These are phyloP conservation scores for Alectoria sarmentosa DNA, from an alignment of 495 filamentous ascomycete genomes.

Conservation along the genomic window DNA sequence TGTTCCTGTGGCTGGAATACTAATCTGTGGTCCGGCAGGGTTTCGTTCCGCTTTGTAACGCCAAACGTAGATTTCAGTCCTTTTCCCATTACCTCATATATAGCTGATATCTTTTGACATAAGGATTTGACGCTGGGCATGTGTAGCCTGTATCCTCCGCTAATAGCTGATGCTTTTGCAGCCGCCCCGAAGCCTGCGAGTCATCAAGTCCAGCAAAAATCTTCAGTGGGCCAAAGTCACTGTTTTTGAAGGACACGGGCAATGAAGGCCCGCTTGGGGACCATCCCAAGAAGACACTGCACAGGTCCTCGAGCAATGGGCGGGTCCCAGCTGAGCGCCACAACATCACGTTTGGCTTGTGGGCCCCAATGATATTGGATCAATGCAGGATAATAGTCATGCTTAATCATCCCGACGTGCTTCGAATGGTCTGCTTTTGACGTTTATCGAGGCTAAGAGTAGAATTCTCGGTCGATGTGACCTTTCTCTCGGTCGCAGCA, in stretches of 20 bases:
- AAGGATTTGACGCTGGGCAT: neutral
- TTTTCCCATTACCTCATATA: neutral
- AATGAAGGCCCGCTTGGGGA: neutral
- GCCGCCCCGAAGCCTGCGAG: neutral
- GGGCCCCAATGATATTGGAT: too few species aligned
- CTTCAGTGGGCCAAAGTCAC: neutral
- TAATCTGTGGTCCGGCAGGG: too few species aligned
- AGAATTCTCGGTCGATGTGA: too few species aligned
- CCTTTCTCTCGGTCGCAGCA: too few species aligned
- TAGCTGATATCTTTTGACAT: neutral
- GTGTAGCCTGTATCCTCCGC: neutral
- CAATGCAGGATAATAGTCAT: too few species aligned
- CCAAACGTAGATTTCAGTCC: neutral
- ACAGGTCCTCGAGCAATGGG: neutral
- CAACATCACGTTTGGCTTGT: neutral
- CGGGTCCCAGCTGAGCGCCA: neutral
- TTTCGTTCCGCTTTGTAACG: neutral
- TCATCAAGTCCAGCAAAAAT: neutral
- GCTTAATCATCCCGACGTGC: too few species aligned
- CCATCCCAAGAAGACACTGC: neutral
- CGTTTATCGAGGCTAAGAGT: too few species aligned
- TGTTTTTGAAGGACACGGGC: neutral
- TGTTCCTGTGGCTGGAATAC: neutral
- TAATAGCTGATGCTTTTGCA: neutral
- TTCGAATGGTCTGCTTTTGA: too few species aligned